Evolutionary conservation across 208 protist species (phyloP).

Genomic region (Trypanosoma cruzi): DNA sequence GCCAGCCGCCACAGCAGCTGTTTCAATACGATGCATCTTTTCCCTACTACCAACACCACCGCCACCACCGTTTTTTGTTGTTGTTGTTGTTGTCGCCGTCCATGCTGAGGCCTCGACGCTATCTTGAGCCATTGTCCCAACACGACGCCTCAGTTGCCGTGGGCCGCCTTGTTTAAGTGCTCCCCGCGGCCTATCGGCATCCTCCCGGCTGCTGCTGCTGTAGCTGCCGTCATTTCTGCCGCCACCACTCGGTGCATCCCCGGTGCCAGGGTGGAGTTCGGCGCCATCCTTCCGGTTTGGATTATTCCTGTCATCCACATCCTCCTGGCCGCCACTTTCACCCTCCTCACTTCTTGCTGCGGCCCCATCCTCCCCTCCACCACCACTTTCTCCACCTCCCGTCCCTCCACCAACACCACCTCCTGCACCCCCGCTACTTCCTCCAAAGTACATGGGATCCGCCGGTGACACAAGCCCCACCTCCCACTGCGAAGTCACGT

Average conservation of each 20-base stretch:
- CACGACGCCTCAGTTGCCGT: constrained; percentile 15
- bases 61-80: background rate
- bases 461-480: constrained; percentile 53
- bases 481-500: constrained; percentile 65
- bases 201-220: background rate
- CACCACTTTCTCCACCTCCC: constrained; percentile 24
- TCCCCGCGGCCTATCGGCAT: background rate
- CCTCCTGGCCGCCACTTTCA: background rate
- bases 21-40: constrained; percentile 60
- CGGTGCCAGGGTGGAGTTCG: background rate
- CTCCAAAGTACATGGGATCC: constrained; percentile 66
- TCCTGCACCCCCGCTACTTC: background rate
- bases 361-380: background rate
- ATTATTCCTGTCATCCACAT: constrained; percentile 4
- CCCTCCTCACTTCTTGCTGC: background rate
- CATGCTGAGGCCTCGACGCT: background rate
- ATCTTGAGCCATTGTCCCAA: background rate
- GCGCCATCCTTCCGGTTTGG: no score
- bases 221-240: background rate
- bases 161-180: constrained; percentile 1
- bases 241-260: background rate
- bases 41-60: background rate
- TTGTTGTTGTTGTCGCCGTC: background rate
- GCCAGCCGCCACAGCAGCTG: constrained; percentile 61
- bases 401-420: constrained; percentile 20